Evolutionary conservation across 768 basidiomycete genomes (phyloP).

Genomic region (Tricholoma sp.): DNA sequence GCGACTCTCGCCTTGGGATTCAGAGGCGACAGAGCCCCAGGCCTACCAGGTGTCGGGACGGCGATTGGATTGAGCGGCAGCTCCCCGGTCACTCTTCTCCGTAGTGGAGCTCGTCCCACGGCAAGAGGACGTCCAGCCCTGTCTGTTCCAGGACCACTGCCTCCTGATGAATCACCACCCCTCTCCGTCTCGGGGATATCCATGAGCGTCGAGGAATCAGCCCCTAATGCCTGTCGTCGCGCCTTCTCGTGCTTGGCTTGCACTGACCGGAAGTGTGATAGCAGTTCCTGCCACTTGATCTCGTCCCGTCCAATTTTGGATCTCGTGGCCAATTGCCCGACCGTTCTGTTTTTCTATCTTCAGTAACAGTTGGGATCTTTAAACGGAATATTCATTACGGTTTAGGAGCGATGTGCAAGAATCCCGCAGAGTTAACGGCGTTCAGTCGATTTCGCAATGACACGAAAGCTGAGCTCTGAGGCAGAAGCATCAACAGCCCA

Average conservation of each 20-base stretch:
- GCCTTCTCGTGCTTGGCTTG: constrained; percentile 92
- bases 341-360: constrained; percentile 15
- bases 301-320: constrained; percentile 82
- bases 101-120: constrained; percentile 40
- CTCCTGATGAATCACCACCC: constrained; percentile 23
- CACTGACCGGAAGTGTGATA: constrained; percentile 85
- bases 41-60: constrained; percentile 27
- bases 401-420: constrained; percentile 85
- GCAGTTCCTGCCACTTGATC: constrained; percentile 95
- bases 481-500: constrained; percentile 92
- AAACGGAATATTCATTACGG: constrained; percentile 43
- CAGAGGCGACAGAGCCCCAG: constrained; percentile 60
- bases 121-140: constrained; percentile 20
- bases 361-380: background rate
- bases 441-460: constrained; percentile 91
- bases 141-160: constrained; percentile 17
- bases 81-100: constrained; percentile 62
- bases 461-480: constrained; percentile 94
- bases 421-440: constrained; percentile 93
- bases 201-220: constrained; percentile 49
- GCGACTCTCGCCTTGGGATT: constrained; percentile 62
- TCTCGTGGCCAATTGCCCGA: constrained; percentile 45
- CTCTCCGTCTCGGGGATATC: constrained; percentile 44
- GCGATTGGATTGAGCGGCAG: constrained; percentile 24
- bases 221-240: constrained; percentile 69